These are phyloP conservation scores for Pleoardoris graminearum DNA, from an alignment of 2,329 filamentous ascomycete species.

Conservation along the genomic window DNA sequence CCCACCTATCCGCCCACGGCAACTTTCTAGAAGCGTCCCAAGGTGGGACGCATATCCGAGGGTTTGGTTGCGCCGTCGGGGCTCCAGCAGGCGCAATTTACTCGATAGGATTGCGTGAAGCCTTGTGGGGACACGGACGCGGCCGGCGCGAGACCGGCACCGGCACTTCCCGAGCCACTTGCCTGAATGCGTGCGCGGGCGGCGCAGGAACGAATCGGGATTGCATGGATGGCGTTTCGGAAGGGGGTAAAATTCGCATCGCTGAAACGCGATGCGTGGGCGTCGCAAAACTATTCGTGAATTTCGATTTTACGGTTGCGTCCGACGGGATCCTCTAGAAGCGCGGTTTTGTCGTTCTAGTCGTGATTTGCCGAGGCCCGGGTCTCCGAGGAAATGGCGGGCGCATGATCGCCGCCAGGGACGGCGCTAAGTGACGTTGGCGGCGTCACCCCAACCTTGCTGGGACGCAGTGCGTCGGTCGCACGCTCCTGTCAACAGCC, in stretches of 20 bases:
- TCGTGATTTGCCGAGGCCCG: background rate
- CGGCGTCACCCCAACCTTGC: background rate
- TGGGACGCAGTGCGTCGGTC: background rate
- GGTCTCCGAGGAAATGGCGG: background rate
- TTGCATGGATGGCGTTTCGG: background rate
- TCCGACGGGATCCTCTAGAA: too few species aligned
- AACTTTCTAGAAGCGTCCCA: background rate
- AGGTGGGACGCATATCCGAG: background rate
- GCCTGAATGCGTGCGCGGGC: background rate
- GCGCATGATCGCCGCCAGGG: conserved; percentile 2
- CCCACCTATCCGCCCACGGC: background rate
- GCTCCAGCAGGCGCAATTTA: background rate
- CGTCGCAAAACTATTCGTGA: too few species aligned
- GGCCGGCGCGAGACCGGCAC: background rate
- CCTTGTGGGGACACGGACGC: background rate
- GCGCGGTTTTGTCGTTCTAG: too few species aligned
- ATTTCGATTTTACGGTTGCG: too few species aligned
- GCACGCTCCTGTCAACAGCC: background rate
- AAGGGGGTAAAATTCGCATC: background rate
- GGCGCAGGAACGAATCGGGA: background rate
- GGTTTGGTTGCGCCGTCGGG: background rate
- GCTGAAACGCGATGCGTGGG: background rate
- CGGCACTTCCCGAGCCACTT: background rate
- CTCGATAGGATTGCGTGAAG: conserved; percentile 1
- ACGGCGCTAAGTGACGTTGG: conserved; percentile 3